These are phyloP conservation scores for Termitomyces sp. DNA, from an alignment of 768 basidiomycete genomes.

Conservation along the genomic window DNA sequence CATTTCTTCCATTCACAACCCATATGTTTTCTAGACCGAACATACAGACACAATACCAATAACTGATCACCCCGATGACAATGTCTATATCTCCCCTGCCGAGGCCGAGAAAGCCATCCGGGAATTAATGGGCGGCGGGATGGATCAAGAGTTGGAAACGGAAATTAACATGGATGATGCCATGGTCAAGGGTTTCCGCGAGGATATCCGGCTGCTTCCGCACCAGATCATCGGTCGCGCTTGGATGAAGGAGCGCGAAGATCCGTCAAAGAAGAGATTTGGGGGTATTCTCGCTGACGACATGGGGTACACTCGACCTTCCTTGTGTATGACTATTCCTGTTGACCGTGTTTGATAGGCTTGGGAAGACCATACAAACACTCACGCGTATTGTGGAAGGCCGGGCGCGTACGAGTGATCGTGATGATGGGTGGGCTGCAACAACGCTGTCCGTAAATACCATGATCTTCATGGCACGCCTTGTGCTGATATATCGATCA, in stretches of 20 bases:
- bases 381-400: slow-evolving; percentile 86
- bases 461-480: background rate
- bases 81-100: slow-evolving; percentile 31
- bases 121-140: slow-evolving; percentile 68
- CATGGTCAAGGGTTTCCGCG: slow-evolving; percentile 72
- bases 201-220: slow-evolving; percentile 68
- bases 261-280: slow-evolving; percentile 55
- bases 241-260: slow-evolving; percentile 89
- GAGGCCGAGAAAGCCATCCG: slow-evolving; percentile 79
- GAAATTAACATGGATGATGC: slow-evolving; percentile 66
- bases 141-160: slow-evolving; percentile 53
- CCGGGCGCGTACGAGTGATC: slow-evolving; percentile 64
- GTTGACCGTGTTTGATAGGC: slow-evolving; percentile 32
- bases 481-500: slow-evolving; percentile 24
- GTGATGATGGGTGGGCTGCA: slow-evolving; percentile 66
- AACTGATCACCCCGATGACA: slow-evolving; percentile 23
- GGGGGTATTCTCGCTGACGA: slow-evolving; percentile 94
- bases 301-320: slow-evolving; percentile 60
- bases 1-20: background rate
- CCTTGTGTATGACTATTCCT: background rate
- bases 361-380: slow-evolving; percentile 91
- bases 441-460: slow-evolving; percentile 58
- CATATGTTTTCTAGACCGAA: slow-evolving; percentile 2
- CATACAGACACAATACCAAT: slow-evolving; percentile 30
- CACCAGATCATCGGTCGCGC: slow-evolving; percentile 83